These are phyloP conservation scores for Moelleriella libera DNA, from an alignment of 2,329 filamentous ascomycete species.

Conservation along the genomic window DNA sequence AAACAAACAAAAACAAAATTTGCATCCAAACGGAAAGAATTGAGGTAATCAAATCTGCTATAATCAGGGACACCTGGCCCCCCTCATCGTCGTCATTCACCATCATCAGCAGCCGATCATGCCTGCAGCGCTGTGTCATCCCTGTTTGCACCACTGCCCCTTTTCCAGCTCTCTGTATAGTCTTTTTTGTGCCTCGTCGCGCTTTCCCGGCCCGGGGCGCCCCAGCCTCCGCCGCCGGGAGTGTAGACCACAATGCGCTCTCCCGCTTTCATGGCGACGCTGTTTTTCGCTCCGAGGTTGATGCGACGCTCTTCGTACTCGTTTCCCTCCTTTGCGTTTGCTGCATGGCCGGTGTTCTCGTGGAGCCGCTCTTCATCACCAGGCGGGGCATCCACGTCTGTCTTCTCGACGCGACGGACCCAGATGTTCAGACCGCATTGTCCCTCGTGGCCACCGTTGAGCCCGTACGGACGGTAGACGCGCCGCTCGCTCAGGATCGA, in stretches of 20 bases:
- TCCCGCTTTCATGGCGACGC: conserved; percentile 59
- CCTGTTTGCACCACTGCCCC: conserved; percentile 40
- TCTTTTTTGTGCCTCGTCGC: conserved; percentile 37
- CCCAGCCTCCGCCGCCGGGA: conserved; percentile 71
- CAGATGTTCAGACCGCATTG: conserved; percentile 74
- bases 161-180: conserved; percentile 35
- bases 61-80: too few species aligned
- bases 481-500: conserved; percentile 64
- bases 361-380: neutral
- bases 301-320: conserved; percentile 21
- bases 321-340: too few species aligned
- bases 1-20: too few species aligned
- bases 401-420: conserved; percentile 58
- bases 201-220: conserved; percentile 42
- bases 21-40: too few species aligned
- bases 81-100: too few species aligned
- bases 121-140: conserved; percentile 46
- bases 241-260: conserved; percentile 68
- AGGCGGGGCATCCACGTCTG: conserved; percentile 31
- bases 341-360: too few species aligned
- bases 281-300: conserved; percentile 69
- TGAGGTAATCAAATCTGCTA: too few species aligned
- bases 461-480: conserved; percentile 52
- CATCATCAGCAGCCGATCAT: conserved; percentile 11
- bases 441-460: conserved; percentile 70